A percentile compares a stretch with the other conserved stretches of the same genome.
These are phyloP conservation scores for Malassezia equina DNA, from an alignment of 1,284 basidiomycete species.

Conservation along the genomic window DNA sequence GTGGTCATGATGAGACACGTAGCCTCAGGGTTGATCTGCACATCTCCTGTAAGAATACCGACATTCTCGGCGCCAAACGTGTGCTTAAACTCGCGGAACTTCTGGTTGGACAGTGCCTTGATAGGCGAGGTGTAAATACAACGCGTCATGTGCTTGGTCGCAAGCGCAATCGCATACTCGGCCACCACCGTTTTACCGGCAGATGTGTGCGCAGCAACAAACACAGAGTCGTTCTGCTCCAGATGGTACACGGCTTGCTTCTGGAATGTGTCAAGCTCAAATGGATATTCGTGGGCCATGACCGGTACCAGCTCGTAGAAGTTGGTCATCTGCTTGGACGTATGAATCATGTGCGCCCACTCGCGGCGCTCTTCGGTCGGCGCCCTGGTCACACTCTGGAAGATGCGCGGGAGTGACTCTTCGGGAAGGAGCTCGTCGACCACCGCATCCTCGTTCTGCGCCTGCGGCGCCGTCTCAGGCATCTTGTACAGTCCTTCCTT, in stretches of 20 bases:
- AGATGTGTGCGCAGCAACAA: constrained; percentile 96
- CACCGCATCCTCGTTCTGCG: constrained; percentile 24
- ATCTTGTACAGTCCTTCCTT: constrained; percentile 10
- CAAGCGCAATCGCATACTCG: constrained; percentile 93
- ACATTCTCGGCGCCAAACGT: constrained; percentile 85
- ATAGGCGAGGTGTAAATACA: constrained; percentile 99
- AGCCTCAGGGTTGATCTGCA: constrained; percentile 97
- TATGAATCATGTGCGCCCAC: constrained; percentile 95
- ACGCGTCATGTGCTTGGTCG: constrained; percentile 94
- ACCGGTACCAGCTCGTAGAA: constrained; percentile 78
- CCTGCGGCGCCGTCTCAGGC: constrained; percentile 6
- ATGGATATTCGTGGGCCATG: constrained; percentile 72
- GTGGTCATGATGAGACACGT: constrained; percentile 81
- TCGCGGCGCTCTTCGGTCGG: constrained; percentile 60
- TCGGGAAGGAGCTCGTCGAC: constrained; percentile 43
- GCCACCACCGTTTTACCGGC: constrained; percentile 99
- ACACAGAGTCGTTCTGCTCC: constrained; percentile 93
- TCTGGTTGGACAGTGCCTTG: constrained; percentile 97
- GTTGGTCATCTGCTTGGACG: constrained; percentile 77
- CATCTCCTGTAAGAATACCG: constrained; percentile 94
- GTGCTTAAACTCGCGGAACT: constrained; percentile 96
- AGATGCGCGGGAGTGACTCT: constrained; percentile 26
- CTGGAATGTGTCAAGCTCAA: constrained; percentile 80
- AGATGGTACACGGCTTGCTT: constrained; percentile 97
- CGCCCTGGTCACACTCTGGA: constrained; percentile 16